Conservation (phyloP, 257 asterid genomes). For the Echium plantagineum region DNA sequence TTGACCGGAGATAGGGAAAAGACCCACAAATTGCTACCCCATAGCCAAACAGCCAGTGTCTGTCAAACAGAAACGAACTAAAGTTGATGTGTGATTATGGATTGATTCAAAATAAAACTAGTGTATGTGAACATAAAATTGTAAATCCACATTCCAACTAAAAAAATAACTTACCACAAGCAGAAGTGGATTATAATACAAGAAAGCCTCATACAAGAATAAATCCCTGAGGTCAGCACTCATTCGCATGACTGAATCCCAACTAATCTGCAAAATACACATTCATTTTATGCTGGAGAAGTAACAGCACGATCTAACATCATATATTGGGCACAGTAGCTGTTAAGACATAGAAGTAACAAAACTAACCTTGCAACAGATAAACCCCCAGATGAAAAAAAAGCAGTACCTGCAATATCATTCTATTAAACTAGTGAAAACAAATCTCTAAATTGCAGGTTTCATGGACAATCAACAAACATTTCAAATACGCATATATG, state of each 20-base stretch:
- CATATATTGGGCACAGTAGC: not conserved
- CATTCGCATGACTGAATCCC: slow-evolving; percentile 99
- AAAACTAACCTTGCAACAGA: slow-evolving; percentile 84
- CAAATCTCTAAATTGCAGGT: slow-evolving; percentile 3
- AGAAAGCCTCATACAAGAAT: slow-evolving; percentile 90
- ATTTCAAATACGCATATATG: not conserved
- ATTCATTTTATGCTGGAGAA: slow-evolving; percentile 12
- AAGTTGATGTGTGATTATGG: not conserved
- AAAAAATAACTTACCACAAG: slow-evolving; percentile 75
- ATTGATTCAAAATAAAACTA: slow-evolving; percentile 4
- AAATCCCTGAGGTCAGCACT: slow-evolving; percentile 80
- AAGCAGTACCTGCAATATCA: slow-evolving; percentile 54
- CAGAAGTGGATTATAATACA: slow-evolving; percentile 94
- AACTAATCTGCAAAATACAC: slow-evolving; percentile 59
- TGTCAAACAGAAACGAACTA: slow-evolving; percentile 27
- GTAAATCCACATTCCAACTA: slow-evolving; percentile 5
- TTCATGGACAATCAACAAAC: not conserved
- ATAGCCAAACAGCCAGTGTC: slow-evolving; percentile 96
- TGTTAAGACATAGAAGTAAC: slow-evolving; percentile 1
- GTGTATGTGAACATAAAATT: not conserved
- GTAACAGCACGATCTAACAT: slow-evolving; percentile 8
- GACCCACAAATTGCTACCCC: slow-evolving; percentile 95
- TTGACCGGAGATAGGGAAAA: slow-evolving; percentile 67
- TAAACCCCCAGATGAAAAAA: slow-evolving; percentile 75
- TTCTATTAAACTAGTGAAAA: slow-evolving; percentile 13